Conservation (phyloP, 257 asterid species). For the Euphrasia confusa region DNA sequence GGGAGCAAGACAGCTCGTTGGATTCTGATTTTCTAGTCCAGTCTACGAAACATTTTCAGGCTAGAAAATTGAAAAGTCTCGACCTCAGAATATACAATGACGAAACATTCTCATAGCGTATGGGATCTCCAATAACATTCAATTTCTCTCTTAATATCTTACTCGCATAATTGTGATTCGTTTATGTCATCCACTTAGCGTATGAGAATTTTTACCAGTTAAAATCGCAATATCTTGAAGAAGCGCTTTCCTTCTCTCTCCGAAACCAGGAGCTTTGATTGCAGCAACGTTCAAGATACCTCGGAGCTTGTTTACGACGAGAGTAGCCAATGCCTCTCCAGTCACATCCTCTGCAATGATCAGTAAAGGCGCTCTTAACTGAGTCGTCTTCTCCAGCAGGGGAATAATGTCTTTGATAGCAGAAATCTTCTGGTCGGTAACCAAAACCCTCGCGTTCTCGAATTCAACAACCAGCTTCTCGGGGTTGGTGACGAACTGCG, state of each 20-base stretch:
- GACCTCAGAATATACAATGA: too few species aligned
- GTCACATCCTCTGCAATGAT: constrained; percentile 89
- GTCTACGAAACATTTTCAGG: too few species aligned
- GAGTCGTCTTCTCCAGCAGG: constrained; percentile 79
- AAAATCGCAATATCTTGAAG: constrained; percentile 95
- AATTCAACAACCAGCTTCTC: constrained; percentile 85
- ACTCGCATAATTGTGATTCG: not conserved
- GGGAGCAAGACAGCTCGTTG: too few species aligned
- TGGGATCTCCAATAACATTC: too few species aligned
- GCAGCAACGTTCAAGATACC: constrained; percentile 94
- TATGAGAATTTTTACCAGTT: constrained; percentile 48
- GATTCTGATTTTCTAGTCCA: too few species aligned
- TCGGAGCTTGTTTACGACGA: constrained; percentile 89
- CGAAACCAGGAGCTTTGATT: constrained; percentile 95
- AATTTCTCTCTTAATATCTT: too few species aligned
- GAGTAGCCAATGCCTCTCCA: constrained; percentile 98
- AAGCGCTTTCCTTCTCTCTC: constrained; percentile 92
- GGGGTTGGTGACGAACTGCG: constrained; percentile 85
- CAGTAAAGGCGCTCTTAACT: constrained; percentile 74
- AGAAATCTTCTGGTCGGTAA: constrained; percentile 88
- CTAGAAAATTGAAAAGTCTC: too few species aligned
- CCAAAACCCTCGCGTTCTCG: constrained; percentile 72
- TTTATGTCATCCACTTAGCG: not conserved
- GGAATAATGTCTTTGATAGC: constrained; percentile 92
- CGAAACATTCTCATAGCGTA: too few species aligned